Evolutionary conservation across 148 eudicot genomes (phyloP).

Genomic region (Chenopodium quinoa): DNA sequence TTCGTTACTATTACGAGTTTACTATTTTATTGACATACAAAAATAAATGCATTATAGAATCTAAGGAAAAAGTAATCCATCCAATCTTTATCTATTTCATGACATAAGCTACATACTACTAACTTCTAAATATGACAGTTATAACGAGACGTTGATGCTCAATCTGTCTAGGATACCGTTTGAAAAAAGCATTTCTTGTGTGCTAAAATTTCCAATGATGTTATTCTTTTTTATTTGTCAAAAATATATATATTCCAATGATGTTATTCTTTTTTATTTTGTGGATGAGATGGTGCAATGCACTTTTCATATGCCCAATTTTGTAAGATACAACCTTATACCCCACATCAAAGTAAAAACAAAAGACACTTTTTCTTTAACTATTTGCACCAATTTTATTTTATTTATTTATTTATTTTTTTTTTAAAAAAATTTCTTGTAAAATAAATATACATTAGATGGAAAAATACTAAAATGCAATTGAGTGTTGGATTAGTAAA

Average conservation of each 20-base stretch:
- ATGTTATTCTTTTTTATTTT: slow-evolving; percentile 5
- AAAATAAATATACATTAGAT: background rate
- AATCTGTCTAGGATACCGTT: slow-evolving; percentile 32
- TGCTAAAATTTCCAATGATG: slow-evolving; percentile 19
- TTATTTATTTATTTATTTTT: background rate
- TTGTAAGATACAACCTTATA: slow-evolving; percentile 24
- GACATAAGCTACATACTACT: background rate
- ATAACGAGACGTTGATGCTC: slow-evolving; percentile 9
- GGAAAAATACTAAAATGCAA: background rate
- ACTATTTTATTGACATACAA: no score
- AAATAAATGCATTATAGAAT: background rate
- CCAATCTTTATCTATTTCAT: background rate
- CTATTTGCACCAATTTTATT: background rate
- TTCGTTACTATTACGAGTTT: background rate
- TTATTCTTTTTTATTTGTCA: background rate
- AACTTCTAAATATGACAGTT: background rate
- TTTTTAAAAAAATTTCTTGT: background rate
- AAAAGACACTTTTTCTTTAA: slow-evolving; percentile 6
- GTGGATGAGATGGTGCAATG: slow-evolving; percentile 25
- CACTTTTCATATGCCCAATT: slow-evolving; percentile 23
- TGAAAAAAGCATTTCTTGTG: slow-evolving; percentile 13
- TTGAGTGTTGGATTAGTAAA: slow-evolving; percentile 6
- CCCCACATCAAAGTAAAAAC: slow-evolving; percentile 26
- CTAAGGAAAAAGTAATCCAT: background rate
- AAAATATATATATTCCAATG: background rate